Evolutionary conservation across 495 filamentous ascomycete genomes (phyloP).

Genomic region (Hyphodiscus hymeniophilus): DNA sequence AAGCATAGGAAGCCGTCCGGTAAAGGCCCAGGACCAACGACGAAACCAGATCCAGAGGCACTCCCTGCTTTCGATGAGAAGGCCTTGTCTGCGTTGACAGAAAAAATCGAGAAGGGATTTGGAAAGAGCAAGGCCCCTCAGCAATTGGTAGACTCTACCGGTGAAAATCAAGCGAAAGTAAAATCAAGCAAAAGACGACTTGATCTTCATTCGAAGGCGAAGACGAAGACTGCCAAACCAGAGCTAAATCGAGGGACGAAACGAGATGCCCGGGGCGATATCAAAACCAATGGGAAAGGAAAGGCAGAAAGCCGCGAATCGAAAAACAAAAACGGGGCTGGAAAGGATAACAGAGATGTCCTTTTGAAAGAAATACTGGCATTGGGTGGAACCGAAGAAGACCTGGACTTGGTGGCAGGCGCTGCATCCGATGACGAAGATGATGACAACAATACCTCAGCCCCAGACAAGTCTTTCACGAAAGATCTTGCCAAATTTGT

Average conservation of each 20-base stretch:
- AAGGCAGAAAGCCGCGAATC: slow-evolving; percentile 26
- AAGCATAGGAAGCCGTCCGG: slow-evolving; percentile 17
- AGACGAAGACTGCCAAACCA: slow-evolving; percentile 16
- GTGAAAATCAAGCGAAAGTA: slow-evolving; percentile 8
- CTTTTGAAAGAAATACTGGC: slow-evolving; percentile 66
- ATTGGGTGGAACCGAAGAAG: slow-evolving; percentile 70
- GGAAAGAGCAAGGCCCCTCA: slow-evolving; percentile 21
- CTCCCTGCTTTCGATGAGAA: slow-evolving; percentile 48
- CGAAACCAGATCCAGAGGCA: slow-evolving; percentile 5
- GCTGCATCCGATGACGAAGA: slow-evolving; percentile 25
- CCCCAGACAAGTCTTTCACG: slow-evolving; percentile 15
- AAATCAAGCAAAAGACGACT: background rate
- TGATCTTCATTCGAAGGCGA: background rate
- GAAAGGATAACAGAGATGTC: slow-evolving; percentile 17
- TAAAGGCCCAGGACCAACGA: slow-evolving; percentile 16
- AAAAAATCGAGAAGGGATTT: slow-evolving; percentile 48
- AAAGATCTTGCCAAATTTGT: slow-evolving; percentile 22
- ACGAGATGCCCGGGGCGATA: slow-evolving; percentile 42
- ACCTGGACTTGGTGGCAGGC: slow-evolving; percentile 54
- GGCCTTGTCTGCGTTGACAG: slow-evolving; percentile 53
- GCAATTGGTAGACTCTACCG: slow-evolving; percentile 20
- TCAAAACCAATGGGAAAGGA: slow-evolving; percentile 27
- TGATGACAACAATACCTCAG: slow-evolving; percentile 1
- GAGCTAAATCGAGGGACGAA: slow-evolving; percentile 32
- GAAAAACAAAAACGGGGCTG: slow-evolving; percentile 24